phyloP scores from a whole-genome alignment of 2,329 filamentous ascomycete species.

The Beauveria sp. region DNA sequence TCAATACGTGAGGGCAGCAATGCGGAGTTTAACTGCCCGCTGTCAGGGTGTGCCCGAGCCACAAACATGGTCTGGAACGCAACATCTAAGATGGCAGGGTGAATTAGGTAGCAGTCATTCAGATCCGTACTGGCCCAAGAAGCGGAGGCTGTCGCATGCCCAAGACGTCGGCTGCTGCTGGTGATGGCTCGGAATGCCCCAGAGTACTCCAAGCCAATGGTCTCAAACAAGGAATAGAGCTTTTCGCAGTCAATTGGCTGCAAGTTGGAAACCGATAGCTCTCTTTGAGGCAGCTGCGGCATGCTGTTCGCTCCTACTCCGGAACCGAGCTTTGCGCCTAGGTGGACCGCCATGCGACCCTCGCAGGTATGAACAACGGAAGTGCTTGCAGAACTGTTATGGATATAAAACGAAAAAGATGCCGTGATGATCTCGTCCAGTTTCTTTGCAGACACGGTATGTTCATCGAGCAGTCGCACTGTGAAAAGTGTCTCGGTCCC shows the following conservation, averaged over 20 bases:
- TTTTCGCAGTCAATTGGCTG: slow-evolving; percentile 3
- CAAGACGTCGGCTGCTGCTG: background rate
- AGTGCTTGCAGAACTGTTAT: background rate
- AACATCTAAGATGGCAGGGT: slow-evolving; percentile 26
- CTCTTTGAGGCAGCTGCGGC: background rate
- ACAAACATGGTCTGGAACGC: slow-evolving; percentile 23
- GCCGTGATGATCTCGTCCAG: background rate
- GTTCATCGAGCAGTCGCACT: background rate
- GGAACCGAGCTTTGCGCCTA: background rate
- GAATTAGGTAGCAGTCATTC: slow-evolving; percentile 17
- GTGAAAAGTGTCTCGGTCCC: background rate
- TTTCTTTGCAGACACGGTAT: background rate
- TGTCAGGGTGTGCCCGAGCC: background rate
- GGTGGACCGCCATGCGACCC: background rate
- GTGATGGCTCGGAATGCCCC: background rate
- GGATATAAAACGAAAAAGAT: background rate
- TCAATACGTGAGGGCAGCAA: background rate
- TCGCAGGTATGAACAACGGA: background rate
- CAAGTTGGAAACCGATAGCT: background rate
- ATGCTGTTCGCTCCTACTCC: background rate
- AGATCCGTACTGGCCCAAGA: background rate
- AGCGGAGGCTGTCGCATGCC: background rate
- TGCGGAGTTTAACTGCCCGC: background rate
- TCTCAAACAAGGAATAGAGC: background rate
- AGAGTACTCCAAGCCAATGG: slow-evolving; percentile 9